Percentiles rank a stretch among this genome's conserved stretches.
phyloP scores from a whole-genome alignment of 2,329 filamentous ascomycete species.

The Beauveria medogensis region DNA sequence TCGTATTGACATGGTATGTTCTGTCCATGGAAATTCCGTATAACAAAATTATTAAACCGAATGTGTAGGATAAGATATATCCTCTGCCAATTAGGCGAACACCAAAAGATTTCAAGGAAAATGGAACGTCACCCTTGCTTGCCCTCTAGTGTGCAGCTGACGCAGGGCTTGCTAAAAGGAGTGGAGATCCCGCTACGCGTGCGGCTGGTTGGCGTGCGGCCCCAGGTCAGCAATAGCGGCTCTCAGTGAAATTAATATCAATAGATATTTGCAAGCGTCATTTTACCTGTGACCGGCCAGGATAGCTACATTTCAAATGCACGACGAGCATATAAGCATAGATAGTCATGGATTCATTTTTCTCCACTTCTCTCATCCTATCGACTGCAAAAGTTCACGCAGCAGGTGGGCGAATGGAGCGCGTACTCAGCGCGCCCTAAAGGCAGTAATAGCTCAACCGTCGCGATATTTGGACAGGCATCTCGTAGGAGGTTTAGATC shows the following conservation, averaged over 20 bases:
- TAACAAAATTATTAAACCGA: background rate
- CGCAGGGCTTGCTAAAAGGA: background rate
- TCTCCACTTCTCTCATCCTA: too few relatives aligned
- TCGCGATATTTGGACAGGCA: too few relatives aligned
- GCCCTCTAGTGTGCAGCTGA: background rate
- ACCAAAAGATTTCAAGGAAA: background rate
- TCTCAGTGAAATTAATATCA: background rate
- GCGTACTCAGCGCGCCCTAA: too few relatives aligned
- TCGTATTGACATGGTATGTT: background rate
- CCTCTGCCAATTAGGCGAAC: background rate
- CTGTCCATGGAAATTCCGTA: background rate
- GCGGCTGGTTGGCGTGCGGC: background rate
- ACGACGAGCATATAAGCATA: background rate
- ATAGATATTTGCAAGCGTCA: background rate
- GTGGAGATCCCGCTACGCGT: background rate
- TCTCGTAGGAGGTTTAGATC: too few relatives aligned
- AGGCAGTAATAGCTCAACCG: too few relatives aligned
- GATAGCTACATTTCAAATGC: background rate
- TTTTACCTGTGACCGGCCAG: background rate
- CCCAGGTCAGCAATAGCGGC: background rate
- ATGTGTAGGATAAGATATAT: background rate
- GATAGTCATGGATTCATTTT: too few relatives aligned
- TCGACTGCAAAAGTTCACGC: too few relatives aligned
- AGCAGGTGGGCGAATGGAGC: too few relatives aligned
- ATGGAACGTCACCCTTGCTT: background rate